Evolutionary conservation across 176 grass and related monocot genomes (phyloP), one percentile per base, ranked within the genome.

Genomic region (Pontederia paniculata): DNA sequence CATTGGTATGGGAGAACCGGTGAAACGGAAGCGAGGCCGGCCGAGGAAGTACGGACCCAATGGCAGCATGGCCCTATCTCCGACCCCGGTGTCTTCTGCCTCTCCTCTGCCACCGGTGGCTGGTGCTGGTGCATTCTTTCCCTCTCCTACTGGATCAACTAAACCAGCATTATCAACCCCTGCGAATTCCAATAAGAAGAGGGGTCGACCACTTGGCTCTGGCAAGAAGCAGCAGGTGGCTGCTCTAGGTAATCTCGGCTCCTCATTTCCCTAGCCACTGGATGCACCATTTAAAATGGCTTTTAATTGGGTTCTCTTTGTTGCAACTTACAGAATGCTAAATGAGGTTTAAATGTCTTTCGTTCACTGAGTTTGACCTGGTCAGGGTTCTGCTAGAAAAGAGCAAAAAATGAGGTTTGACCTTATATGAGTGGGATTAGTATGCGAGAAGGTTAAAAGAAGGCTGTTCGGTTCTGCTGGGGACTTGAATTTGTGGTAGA

Each of bases 21-120:
- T 64, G 69, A 98, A 80, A 63, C 82, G 85, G 80, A 98, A 98
- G 58, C 86, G 93, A 62, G 93, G 93, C 25, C 74, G 93, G 77
- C 93, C 93, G 37, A 84, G 86, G 61, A 98, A 98, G 72, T 98
- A 98, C 49, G 93, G 86, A 42, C 77, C 83, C 3, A 83, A 91
- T 55, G 83, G 86, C 43, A 59, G 63, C 77, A 87, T 90, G 83
- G 67, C 91, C 5, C 74, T 90, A 19, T 70, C 73, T 60, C 67
- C 83, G 73, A 73, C 67, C 23, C 86, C 85, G 12, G 43, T 20
- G 44, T 58, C 79, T 49, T 23, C 58, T 9, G 52, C 75, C 22
- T 25, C 66, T 23, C 67, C 52, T 11, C 52, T 58, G 9, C 31
- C 78, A 18, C 46, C 52, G 5, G 64, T 66, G 44, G 73, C 64